Conservation (phyloP, 2,329 filamentous ascomycete species). For the Neocatenulostroma microsporum region DNA sequence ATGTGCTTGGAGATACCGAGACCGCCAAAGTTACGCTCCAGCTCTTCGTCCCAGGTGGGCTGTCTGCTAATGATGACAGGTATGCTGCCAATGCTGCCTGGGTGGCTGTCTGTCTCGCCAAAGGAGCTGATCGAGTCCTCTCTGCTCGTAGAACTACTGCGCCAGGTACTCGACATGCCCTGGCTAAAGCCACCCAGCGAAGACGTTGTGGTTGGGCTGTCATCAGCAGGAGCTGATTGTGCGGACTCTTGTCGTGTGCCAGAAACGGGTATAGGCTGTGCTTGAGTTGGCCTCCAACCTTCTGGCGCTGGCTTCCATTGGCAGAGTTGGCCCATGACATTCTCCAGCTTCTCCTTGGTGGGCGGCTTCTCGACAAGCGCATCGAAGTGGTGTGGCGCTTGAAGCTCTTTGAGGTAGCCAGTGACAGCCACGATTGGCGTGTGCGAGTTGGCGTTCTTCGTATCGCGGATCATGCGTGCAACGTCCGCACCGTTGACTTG, state of each 20-base stretch:
- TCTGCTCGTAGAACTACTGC: conserved; percentile 49
- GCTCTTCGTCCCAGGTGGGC: conserved; percentile 59
- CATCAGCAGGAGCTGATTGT: conserved; percentile 56
- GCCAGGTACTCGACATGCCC: conserved; percentile 44
- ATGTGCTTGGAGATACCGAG: conserved; percentile 57
- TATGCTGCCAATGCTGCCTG: conserved; percentile 59
- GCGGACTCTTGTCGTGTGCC: conserved; percentile 56
- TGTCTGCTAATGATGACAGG: conserved; percentile 68
- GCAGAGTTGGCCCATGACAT: conserved; percentile 79
- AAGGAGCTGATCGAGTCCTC: conserved; percentile 83
- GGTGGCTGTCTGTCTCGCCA: conserved; percentile 73
- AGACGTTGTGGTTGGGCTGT: conserved; percentile 75
- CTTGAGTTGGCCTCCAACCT: conserved; percentile 42
- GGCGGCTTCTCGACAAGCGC: conserved; percentile 94
- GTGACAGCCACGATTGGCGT: conserved; percentile 96
- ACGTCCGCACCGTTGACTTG: conserved; percentile 94
- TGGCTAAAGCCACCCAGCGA: conserved; percentile 52
- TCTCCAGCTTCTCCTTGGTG: conserved; percentile 80
- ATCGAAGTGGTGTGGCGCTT: conserved; percentile 92
- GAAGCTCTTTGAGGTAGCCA: conserved; percentile 94
- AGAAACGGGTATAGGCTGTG: conserved; percentile 48
- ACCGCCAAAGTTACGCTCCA: conserved; percentile 49
- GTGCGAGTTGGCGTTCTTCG: conserved; percentile 86
- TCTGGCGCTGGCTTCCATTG: conserved; percentile 81
- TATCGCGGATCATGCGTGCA: conserved; percentile 94